A percentile compares a stretch with the other conserved stretches of the same genome.
These are phyloP conservation scores for Gossypium raimondii DNA, from an alignment of 345 rosid species.

Conservation along the genomic window DNA sequence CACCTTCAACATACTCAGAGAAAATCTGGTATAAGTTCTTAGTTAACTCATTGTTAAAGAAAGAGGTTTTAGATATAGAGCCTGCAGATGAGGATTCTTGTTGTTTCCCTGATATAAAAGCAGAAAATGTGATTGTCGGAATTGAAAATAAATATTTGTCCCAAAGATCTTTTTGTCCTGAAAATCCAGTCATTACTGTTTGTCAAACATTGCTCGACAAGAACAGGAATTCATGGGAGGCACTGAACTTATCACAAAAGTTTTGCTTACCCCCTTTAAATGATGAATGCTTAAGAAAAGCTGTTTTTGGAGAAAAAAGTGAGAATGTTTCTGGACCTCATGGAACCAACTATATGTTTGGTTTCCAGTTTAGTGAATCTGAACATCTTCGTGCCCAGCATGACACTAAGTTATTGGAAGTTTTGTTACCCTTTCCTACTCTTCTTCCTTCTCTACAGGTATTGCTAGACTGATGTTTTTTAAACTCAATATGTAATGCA, in stretches of 20 bases:
- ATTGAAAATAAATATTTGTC: slow-evolving; percentile 25
- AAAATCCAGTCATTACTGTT: slow-evolving; percentile 68
- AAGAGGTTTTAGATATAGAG: slow-evolving; percentile 32
- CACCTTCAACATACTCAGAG: slow-evolving; percentile 38
- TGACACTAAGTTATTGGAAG: slow-evolving; percentile 56
- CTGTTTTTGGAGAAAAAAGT: slow-evolving; percentile 47
- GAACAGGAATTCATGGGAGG: slow-evolving; percentile 44
- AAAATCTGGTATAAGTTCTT: slow-evolving; percentile 57
- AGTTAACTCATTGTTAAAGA: slow-evolving; percentile 39
- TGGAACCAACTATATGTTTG: slow-evolving; percentile 71
- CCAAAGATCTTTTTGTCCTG: slow-evolving; percentile 56
- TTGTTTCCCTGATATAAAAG: slow-evolving; percentile 23
- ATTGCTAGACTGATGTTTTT: slow-evolving; percentile 18
- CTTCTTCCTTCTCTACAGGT: slow-evolving; percentile 88
- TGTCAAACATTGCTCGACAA: slow-evolving; percentile 50
- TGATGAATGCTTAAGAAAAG: slow-evolving; percentile 61
- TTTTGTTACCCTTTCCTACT: slow-evolving; percentile 88
- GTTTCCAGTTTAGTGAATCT: slow-evolving; percentile 65
- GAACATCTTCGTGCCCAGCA: slow-evolving; percentile 54
- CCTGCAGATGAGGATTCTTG: slow-evolving; percentile 28
- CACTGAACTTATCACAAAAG: slow-evolving; percentile 53
- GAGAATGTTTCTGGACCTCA: slow-evolving; percentile 28
- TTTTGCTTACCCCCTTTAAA: slow-evolving; percentile 70
- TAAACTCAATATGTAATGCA: not conserved
- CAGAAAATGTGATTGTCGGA: slow-evolving; percentile 20